Base-by-base conservation (phyloP, 2,329 filamentous ascomycete genomes). In the Trichoderma arundinaceum region DNA sequence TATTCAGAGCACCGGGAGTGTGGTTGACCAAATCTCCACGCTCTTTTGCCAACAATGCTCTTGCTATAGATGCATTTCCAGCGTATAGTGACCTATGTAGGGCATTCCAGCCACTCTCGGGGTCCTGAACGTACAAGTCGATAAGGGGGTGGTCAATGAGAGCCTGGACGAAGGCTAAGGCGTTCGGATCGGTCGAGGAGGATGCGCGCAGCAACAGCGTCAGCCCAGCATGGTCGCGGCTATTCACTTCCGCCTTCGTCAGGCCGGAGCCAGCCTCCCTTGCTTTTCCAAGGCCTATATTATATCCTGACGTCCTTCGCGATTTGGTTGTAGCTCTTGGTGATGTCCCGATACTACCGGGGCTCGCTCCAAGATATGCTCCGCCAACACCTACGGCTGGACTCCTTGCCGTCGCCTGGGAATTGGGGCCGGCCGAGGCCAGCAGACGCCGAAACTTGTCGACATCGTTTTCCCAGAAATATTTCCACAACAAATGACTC, bases 401-500 rank as follows among this genome's bases (percentile, higher is more conserved):
- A 73, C 83, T 86, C 77, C 85, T 87, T 74, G 84, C 78, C 67
- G 82, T 76, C 66, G 81, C 74, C 72, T 86, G 86, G 69, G 83
- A 75, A 75, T 81, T 84, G 77, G 84, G 84, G 75, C 84, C 83
- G 80, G 90, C 84, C 78, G 87, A 88, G 75, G 89, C 89, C 86
- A 99, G 86, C 76, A 96, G 87, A 83, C 90, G 90, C 82, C 91
- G 90, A 86, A 99, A 98, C 77, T 83, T 88, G 78, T 96, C 94
- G 88, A 97, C 91, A 88, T 99, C 93, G 86, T 97, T 92, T 88
- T 97, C 91, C 84, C 96, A 90, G 79, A 94, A 98, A 78, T 88
- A 92, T 86, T 93, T 94, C 94, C 94, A 97, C 79, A 99, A 88
- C 87, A 91, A 87, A 83, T 93, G 90, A 90, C 92, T 98, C 94